These are phyloP conservation scores for Spinellus fusiger DNA, from an alignment of 192 early-diverging fungal species.

Conservation along the genomic window DNA sequence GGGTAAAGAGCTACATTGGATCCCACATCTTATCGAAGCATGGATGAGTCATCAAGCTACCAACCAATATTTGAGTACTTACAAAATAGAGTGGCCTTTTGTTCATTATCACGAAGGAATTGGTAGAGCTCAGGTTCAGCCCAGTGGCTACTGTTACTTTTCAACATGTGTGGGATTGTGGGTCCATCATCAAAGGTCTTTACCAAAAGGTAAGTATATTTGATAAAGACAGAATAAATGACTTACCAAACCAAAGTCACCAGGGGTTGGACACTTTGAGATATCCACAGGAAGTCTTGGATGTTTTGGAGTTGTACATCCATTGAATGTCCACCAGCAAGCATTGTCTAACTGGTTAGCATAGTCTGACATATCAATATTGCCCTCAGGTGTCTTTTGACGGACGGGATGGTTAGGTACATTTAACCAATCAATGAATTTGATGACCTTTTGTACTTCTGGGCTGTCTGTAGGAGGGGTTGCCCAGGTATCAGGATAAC, in stretches of 20 bases:
- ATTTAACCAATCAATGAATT: conserved; percentile 20
- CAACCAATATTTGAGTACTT: neutral
- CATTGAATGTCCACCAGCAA: conserved; percentile 22
- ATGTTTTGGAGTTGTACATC: conserved; percentile 23
- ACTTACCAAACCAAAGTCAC: conserved; percentile 11
- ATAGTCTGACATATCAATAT: conserved; percentile 22
- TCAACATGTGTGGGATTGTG: conserved; percentile 3
- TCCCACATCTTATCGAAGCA: conserved; percentile 16
- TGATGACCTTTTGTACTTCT: conserved; percentile 19
- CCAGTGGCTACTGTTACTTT: conserved; percentile 10
- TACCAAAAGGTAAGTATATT: neutral
- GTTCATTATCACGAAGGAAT: conserved; percentile 28
- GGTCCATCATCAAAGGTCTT: conserved; percentile 34
- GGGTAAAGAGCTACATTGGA: conserved; percentile 30
- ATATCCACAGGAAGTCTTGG: conserved; percentile 28
- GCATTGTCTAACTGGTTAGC: conserved; percentile 15
- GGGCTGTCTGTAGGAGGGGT: conserved; percentile 29
- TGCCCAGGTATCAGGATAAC: conserved; percentile 23
- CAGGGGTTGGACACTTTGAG: conserved; percentile 14
- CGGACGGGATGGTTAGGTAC: conserved; percentile 21
- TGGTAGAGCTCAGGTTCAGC: conserved; percentile 31
- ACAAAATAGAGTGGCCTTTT: conserved; percentile 33
- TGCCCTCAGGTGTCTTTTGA: conserved; percentile 2
- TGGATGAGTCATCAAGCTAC: neutral
- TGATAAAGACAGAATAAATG: neutral